A percentile compares a stretch with the other conserved stretches of the same genome.
Conservation (phyloP, 192 early-diverging fungal genomes). For the Coemansia erecta region DNA sequence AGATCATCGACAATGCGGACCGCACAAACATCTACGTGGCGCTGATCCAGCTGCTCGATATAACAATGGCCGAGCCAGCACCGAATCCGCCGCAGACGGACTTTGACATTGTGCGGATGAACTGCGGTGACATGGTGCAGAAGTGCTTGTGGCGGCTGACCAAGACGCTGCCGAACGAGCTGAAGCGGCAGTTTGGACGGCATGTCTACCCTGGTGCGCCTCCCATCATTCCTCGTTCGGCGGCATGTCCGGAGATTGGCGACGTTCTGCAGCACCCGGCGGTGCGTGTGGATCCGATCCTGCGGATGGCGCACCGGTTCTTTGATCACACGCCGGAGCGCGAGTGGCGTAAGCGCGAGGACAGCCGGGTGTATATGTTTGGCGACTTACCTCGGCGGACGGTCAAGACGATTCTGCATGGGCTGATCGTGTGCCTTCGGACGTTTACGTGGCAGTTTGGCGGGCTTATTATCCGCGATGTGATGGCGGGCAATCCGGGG, state of each 20-base stretch:
- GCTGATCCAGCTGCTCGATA: conserved; percentile 68
- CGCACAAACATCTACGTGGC: conserved; percentile 75
- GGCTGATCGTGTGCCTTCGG: conserved; percentile 63
- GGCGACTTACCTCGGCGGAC: conserved; percentile 95
- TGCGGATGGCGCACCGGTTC: conserved; percentile 80
- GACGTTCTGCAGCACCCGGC: conserved; percentile 9
- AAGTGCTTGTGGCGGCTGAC: conserved; percentile 97
- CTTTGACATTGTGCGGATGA: conserved; percentile 57
- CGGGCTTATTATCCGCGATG: conserved; percentile 36
- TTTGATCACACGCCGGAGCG: conserved; percentile 75
- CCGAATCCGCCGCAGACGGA: conserved; percentile 55
- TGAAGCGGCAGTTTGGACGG: conserved; percentile 58
- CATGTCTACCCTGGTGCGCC: neutral
- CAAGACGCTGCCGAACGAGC: conserved; percentile 74
- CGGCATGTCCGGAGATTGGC: conserved; percentile 14
- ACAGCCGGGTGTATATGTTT: conserved; percentile 58
- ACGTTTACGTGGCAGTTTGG: conserved; percentile 34
- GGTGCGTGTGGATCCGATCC: conserved; percentile 41
- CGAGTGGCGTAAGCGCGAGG: conserved; percentile 82
- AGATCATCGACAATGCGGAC: conserved; percentile 85
- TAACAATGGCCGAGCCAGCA: conserved; percentile 54
- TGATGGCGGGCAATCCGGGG: conserved; percentile 21
- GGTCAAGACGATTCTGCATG: conserved; percentile 86
- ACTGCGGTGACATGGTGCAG: conserved; percentile 85
- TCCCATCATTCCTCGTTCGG: neutral